phyloP scores from a whole-genome alignment of 2,329 filamentous ascomycete genomes.

The Aspergillus sp. region DNA sequence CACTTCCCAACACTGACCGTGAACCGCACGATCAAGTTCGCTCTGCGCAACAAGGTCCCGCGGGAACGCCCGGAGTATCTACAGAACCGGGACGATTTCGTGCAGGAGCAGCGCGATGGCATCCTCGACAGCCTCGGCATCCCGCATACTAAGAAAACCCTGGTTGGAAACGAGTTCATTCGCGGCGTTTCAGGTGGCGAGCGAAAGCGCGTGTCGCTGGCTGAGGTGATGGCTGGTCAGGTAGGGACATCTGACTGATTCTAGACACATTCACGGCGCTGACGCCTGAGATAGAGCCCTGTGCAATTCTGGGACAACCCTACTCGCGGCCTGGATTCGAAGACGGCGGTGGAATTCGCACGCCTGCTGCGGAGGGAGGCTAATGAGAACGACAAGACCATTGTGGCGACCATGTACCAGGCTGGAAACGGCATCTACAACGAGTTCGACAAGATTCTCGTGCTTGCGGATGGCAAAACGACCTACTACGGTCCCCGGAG shows the following conservation, averaged over 20 bases:
- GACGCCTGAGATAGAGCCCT: constrained; percentile 29
- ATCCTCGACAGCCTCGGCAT: constrained; percentile 34
- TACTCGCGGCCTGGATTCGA: constrained; percentile 64
- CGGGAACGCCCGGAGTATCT: constrained; percentile 24
- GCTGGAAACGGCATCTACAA: constrained; percentile 68
- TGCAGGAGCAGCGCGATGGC: constrained; percentile 29
- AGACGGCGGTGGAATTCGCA: constrained; percentile 60
- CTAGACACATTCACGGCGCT: too few species aligned
- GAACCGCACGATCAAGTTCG: constrained; percentile 71
- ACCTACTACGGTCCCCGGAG: constrained; percentile 62
- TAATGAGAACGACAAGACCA: constrained; percentile 56
- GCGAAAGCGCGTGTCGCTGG: constrained; percentile 66
- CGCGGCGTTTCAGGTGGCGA: constrained; percentile 68
- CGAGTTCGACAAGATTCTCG: constrained; percentile 67
- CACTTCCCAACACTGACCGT: constrained; percentile 75
- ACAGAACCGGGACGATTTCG: constrained; percentile 27
- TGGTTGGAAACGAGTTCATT: constrained; percentile 65
- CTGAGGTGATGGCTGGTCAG: constrained; percentile 57
- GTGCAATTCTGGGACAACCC: constrained; percentile 67
- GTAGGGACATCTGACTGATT: constrained; percentile 25
- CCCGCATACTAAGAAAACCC: constrained; percentile 59
- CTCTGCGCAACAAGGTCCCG: constrained; percentile 53
- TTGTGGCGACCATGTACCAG: constrained; percentile 66
- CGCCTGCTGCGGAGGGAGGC: constrained; percentile 61
- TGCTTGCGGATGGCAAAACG: constrained; percentile 63